phyloP scores from a whole-genome alignment of 169 alveolate genomes.

The Eimeria zaria region DNA sequence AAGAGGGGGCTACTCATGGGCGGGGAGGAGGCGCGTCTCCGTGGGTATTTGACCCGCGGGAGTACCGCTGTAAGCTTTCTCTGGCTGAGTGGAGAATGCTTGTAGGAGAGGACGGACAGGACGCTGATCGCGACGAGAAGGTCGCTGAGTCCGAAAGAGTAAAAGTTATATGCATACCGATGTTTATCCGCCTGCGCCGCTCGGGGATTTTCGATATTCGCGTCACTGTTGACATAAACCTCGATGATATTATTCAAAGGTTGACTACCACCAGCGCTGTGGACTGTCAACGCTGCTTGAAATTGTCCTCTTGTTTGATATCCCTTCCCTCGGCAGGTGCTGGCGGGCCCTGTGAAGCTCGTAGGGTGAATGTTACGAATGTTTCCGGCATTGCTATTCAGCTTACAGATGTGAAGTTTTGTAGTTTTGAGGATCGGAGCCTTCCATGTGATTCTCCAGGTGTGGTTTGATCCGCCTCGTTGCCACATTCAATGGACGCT shows the following conservation, averaged over 20 bases:
- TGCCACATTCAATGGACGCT: not conserved
- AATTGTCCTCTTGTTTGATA: slow-evolving; percentile 1
- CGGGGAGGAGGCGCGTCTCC: slow-evolving; percentile 26
- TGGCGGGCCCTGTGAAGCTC: slow-evolving; percentile 59
- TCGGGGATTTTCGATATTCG: slow-evolving; percentile 57
- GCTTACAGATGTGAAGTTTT: slow-evolving; percentile 9
- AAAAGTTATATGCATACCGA: slow-evolving; percentile 39
- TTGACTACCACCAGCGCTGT: slow-evolving; percentile 57
- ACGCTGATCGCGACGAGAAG: not conserved
- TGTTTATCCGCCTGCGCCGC: slow-evolving; percentile 72
- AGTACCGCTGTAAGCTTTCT: slow-evolving; percentile 15
- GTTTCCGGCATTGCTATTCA: slow-evolving; percentile 41
- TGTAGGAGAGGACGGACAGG: not conserved
- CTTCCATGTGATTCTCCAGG: not conserved
- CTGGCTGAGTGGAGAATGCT: slow-evolving; percentile 20
- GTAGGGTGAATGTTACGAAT: slow-evolving; percentile 39
- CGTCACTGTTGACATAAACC: slow-evolving; percentile 44
- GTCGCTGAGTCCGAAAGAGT: not conserved
- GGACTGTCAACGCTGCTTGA: slow-evolving; percentile 60
- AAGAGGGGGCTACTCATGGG: not conserved
- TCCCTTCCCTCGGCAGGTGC: slow-evolving; percentile 27
- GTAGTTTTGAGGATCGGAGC: not conserved
- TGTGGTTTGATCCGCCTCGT: not conserved
- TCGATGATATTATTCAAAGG: slow-evolving; percentile 51
- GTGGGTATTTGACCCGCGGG: slow-evolving; percentile 50